Conservation (phyloP, 139 green algal genomes). For the Coelastrella sp. region DNA sequence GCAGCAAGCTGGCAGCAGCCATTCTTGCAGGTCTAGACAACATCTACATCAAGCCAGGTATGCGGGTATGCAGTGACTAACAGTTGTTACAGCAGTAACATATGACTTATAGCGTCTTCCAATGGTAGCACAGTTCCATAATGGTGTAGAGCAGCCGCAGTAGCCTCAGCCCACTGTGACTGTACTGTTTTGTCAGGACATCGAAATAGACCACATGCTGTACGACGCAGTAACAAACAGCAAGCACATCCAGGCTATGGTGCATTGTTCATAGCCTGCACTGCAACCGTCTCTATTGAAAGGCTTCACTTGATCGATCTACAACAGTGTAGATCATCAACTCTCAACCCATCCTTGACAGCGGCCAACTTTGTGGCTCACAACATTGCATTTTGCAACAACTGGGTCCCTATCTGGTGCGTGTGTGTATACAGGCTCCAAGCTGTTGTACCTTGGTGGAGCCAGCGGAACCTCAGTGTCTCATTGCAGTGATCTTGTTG, state of each 20-base stretch:
- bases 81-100: neutral
- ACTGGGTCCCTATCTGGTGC: neutral
- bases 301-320: neutral
- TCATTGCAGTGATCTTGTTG: slow-evolving; percentile 94
- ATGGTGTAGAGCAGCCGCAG: too few relatives aligned
- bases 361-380: neutral
- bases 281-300: too few relatives aligned
- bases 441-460: slow-evolving; percentile 97
- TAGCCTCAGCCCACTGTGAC: too few relatives aligned
- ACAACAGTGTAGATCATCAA: neutral
- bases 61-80: neutral
- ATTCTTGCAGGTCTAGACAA: slow-evolving; percentile 99
- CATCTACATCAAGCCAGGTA: slow-evolving; percentile 95
- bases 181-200: too few relatives aligned
- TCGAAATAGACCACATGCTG: too few relatives aligned
- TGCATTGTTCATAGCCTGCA: too few relatives aligned
- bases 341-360: neutral
- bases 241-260: too few relatives aligned
- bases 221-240: too few relatives aligned
- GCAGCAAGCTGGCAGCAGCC: slow-evolving; percentile 97
- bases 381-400: neutral
- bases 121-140: too few relatives aligned
- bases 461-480: slow-evolving; percentile 84
- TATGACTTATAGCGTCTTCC: neutral
- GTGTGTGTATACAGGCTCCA: slow-evolving; percentile 62